Base-by-base conservation (phyloP, 192 early-diverging fungal species). In the Coemansia furcata region DNA sequence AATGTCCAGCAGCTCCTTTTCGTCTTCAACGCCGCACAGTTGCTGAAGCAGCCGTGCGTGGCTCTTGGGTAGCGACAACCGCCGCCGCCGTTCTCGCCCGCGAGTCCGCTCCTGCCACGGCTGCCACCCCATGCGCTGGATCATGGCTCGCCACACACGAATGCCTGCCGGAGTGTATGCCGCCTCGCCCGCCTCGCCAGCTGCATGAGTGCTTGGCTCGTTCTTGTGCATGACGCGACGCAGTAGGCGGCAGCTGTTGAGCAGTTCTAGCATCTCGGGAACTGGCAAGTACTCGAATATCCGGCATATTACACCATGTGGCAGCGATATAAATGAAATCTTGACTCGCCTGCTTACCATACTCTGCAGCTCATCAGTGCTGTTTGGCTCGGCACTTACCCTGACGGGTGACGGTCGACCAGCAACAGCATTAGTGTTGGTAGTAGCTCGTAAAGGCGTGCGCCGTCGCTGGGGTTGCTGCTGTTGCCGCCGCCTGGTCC, bases 121-220 rank as follows among this genome's bases (percentile, higher is more conserved):
- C 6, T 65, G 70, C 78, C 78, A 81, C 2, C 78, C 78, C 70
- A 81, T 69, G 17, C 74, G 66, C 49, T 42, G 71, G n/a, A 81
- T 30, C 43, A 76, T 50, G 29, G 60, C 63, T 1, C 78, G 67
- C 78, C 78, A 81, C 19, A 81, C 49, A 12, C 46, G 54, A 29
- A 76, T 54, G 1, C 78, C 78, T n/a, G 60, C 44, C 1, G 49
- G 30, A 6, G 78, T 81, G 55, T 73, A 81, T 32, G 70, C 73
- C 23, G 60, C 49, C 29, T 52, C 50, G 60, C 69, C 70, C 11
- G 47, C 70, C 35, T 19, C 49, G 26, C 43, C 64, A 5, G 59
- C 9, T 14, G 52, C 68, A n/a, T 46, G 23, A 1, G 35, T 40
- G 12, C 39, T 60, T 10, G 78, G 78, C 32, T 66, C 78, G 0